Conservation (phyloP, 805 yeast genomes). For the Ogataea pignaliae region DNA sequence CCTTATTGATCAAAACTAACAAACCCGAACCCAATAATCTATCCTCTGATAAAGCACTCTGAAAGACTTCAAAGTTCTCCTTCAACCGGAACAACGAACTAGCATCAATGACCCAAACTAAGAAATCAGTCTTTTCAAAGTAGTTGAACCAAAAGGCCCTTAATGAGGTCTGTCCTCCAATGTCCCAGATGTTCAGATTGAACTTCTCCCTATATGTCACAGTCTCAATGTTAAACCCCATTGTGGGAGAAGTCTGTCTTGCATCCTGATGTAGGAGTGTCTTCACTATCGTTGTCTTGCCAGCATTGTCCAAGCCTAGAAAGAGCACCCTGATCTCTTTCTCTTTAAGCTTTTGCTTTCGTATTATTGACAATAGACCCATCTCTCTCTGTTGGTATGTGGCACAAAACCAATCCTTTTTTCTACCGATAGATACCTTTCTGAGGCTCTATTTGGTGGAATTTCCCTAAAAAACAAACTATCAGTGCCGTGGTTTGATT, state of each 20-base stretch:
- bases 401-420: too few relatives aligned
- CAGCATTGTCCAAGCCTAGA: constrained; percentile 86
- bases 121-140: constrained; percentile 73
- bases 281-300: constrained; percentile 81
- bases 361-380: constrained; percentile 79
- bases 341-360: constrained; percentile 80
- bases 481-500: too few relatives aligned
- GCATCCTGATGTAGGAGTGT: constrained; percentile 47
- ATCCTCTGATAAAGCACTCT: constrained; percentile 59
- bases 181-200: constrained; percentile 65
- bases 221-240: constrained; percentile 82
- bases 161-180: constrained; percentile 84
- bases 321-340: constrained; percentile 68
- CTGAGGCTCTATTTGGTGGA: too few relatives aligned
- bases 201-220: constrained; percentile 35
- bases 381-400: constrained; percentile 30
- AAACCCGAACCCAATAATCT: constrained; percentile 64
- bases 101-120: constrained; percentile 85
- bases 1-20: constrained; percentile 69
- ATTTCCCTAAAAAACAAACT: too few relatives aligned
- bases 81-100: constrained; percentile 52
- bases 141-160: constrained; percentile 93
- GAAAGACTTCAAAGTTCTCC: constrained; percentile 65
- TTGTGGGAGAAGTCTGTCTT: constrained; percentile 69
- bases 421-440: too few relatives aligned